Evolutionary conservation across 2,329 filamentous ascomycete genomes (phyloP), one percentile per base, ranked within the genome.

Genomic region (Ophiocordyceps camponoti-floridani): DNA sequence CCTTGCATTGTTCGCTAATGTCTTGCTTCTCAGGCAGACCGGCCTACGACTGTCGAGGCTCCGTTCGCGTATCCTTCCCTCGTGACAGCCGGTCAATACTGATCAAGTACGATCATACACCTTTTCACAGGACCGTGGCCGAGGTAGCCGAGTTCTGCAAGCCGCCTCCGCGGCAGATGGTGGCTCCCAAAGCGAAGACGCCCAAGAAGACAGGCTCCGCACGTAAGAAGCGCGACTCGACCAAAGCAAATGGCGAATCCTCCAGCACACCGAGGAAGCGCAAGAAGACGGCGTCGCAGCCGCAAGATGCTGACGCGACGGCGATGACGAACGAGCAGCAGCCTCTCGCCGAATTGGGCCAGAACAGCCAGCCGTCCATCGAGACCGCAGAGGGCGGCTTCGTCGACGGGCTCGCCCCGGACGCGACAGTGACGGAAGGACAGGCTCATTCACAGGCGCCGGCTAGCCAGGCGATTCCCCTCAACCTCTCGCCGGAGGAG

Each of bases 21-120:
- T 47, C 43, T n/a, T 43, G 2, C 26, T 31, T 38, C 16, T 12
- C 48, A 73, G 70, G 59, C 27, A 70, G 74, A 13, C 74, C 74
- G 44, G 73, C 73, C 0, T 78, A 76, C 49, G 72, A 78, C 51
- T 78, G 74, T 47, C 65, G 69, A 35, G 74, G 74, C 16, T 61
- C 62, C 0, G 54, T 77, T 16, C 62, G 57, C 2, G 62, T 78
- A 40, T 54, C 62, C 1, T 77, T 78, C 49, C 63, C 65, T 7
- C 67, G 65, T 45, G 62, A 60, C 23, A 64, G 59, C 28, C 66
- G 67, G 30, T 57, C 61, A 9, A 67, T 77, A 37, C 62, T 65
- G 11, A 60, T 77, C 45, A 70, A 69, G 46, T 76, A 77, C 51
- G 65, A 70, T 30, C 74, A 78, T 50, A 73, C 68, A 0, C 69